Evolutionary conservation across 805 yeast species (phyloP), one percentile per base, ranked within the genome.

Genomic region (Candida ovalis): DNA sequence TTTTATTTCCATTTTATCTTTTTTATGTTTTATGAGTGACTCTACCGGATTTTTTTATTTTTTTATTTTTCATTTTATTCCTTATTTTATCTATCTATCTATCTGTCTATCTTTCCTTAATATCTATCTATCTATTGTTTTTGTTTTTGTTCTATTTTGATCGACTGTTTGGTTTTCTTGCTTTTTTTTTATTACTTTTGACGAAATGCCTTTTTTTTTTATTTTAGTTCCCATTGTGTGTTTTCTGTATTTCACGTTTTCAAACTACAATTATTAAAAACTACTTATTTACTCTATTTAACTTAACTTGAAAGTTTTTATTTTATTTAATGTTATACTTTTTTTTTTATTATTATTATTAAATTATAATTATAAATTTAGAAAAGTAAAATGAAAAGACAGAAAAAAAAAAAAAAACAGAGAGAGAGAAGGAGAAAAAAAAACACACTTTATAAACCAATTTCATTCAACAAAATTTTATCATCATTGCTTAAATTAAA

Each of bases 401-500:
- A 12, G n/a, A n/a, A n/a, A n/a, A n/a, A n/a, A n/a, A n/a, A n/a
- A n/a, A n/a, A n/a, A n/a, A n/a, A n/a, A n/a, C n/a, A n/a, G 28
- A 23, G 9, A 43, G 32, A 38, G n/a, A 25, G 15, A 24, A 42
- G 22, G 35, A 30, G 37, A 23, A 24, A 35, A 40, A 32, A 22
- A n/a, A 27, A n/a, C 12, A 13, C 23, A 23, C 28, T 13, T 9
- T 35, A 44, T 41, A 51, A 46, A 19, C 59, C 55, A 28, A 58
- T 38, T 12, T 32, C 40, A 17, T 47, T 50, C 13, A 47, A 46
- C 33, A 46, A 21, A 19, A 22, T 44, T 39, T 53, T 55, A 7
- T 60, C 54, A 24, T 60, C 59, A 13, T 48, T 43, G 40, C 54
- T 59, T 18, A 63, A 45, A 28, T 43, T 48, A 24, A 44, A 37